These are phyloP conservation scores for Aspergillus quadrilineatus DNA, from an alignment of 2,329 filamentous ascomycete genomes.

Conservation along the genomic window DNA sequence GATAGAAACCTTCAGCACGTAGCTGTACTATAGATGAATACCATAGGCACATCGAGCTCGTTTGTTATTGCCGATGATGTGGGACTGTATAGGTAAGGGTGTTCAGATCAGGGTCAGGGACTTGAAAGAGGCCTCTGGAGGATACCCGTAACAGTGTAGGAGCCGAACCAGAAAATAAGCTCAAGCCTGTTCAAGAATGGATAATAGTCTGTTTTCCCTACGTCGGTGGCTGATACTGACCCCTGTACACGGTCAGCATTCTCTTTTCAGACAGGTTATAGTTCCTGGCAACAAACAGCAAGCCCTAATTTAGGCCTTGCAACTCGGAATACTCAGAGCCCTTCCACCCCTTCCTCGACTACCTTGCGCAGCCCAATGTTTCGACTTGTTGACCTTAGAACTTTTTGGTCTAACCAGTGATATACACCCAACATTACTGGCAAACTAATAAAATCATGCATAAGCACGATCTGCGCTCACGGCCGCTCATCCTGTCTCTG, in stretches of 20 bases:
- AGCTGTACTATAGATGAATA: not conserved
- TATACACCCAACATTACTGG: too few relatives aligned
- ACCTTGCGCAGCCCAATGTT: too few relatives aligned
- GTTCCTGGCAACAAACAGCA: not conserved
- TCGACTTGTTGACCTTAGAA: too few relatives aligned
- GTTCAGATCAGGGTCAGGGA: too few relatives aligned
- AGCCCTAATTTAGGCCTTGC: not conserved
- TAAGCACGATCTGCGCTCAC: too few relatives aligned
- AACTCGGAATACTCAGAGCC: not conserved
- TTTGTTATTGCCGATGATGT: slow-evolving; percentile 1
- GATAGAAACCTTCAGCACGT: slow-evolving; percentile 1
- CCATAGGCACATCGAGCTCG: not conserved
- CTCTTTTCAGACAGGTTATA: not conserved
- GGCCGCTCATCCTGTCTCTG: too few relatives aligned
- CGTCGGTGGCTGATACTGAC: not conserved
- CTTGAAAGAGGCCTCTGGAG: not conserved
- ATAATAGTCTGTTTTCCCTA: not conserved
- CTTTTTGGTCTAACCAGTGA: too few relatives aligned
- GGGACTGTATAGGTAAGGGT: not conserved
- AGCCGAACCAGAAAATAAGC: not conserved
- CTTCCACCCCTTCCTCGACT: not conserved
- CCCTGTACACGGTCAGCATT: not conserved
- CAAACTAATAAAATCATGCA: too few relatives aligned
- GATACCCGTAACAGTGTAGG: not conserved
- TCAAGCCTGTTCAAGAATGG: not conserved